Percentiles rank a stretch among this genome's conserved stretches.
These are phyloP conservation scores for Dictyostelium intermedium DNA, from an alignment of 78 protist genomes.

Conservation along the genomic window DNA sequence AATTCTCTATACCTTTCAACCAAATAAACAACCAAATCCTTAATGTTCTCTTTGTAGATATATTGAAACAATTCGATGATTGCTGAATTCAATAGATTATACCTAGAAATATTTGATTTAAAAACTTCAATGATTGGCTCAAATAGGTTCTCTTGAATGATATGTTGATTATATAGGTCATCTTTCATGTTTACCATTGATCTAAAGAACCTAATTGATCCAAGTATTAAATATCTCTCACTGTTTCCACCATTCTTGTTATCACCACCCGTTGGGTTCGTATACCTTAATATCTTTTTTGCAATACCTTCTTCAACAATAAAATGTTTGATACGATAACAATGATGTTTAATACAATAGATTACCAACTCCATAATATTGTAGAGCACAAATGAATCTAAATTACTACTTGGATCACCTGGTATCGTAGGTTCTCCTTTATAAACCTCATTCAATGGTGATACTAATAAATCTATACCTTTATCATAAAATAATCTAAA, in stretches of 20 bases:
- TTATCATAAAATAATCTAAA: slow-evolving; percentile 84
- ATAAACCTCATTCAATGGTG: slow-evolving; percentile 41
- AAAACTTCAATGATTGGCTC: slow-evolving; percentile 69
- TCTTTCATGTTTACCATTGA: slow-evolving; percentile 77
- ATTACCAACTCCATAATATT: slow-evolving; percentile 73
- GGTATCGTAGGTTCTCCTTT: slow-evolving; percentile 35
- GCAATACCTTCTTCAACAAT: slow-evolving; percentile 79
- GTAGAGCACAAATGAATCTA: slow-evolving; percentile 53
- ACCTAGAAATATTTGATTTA: slow-evolving; percentile 47
- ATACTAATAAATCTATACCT: slow-evolving; percentile 43
- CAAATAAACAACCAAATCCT: slow-evolving; percentile 49
- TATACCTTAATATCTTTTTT: slow-evolving; percentile 49
- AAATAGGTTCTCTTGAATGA: slow-evolving; percentile 75
- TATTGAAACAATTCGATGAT: slow-evolving; percentile 84
- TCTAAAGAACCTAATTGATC: slow-evolving; percentile 78
- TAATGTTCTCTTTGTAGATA: slow-evolving; percentile 75
- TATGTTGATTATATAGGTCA: slow-evolving; percentile 74
- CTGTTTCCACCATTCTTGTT: neutral
- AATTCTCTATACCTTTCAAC: slow-evolving; percentile 40
- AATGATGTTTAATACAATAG: slow-evolving; percentile 82
- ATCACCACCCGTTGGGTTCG: neutral
- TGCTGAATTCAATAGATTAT: slow-evolving; percentile 86
- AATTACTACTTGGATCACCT: slow-evolving; percentile 71
- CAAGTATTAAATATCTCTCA: slow-evolving; percentile 69
- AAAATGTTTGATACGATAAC: slow-evolving; percentile 73